Evolutionary conservation across 129 eudicot genomes (phyloP), one percentile per base, ranked within the genome.

Genomic region (Apium graveolens): DNA sequence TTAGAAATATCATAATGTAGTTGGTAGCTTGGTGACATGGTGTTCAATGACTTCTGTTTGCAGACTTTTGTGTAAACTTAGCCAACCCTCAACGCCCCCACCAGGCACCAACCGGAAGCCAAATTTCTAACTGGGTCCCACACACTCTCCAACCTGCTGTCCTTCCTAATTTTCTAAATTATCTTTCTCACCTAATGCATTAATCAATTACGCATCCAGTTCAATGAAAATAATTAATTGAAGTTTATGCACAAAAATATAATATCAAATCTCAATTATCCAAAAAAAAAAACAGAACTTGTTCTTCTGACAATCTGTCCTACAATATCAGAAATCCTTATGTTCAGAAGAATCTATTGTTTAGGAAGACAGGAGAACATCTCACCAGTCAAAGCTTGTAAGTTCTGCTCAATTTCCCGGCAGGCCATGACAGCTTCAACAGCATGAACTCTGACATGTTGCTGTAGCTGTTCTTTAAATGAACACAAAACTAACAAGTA

Each of bases 401-500:
- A 79, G 81, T 81, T 88, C 66, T 93, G 98, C 69, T 93, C 98
- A 78, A 93, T 91, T 79, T 91, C 98, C 57, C 97, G 90, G 90
- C 98, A 91, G 78, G 96, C 97, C 97, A 89, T 88, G 84, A 93
- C 98, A 77, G 98, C 98, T 87, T 93, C 98, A 78, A 93, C 93
- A 73, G 98, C 98, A 86, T 93, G 96, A 78, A 94, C 94, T 82
- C 98, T 88, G 83, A 91, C 97, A 90, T 94, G 98, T 87, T 94
- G 97, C 73, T 94, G 98, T 46, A 94, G 92, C 74, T 91, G 96
- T 73, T 94, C 98, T 86, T 86, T 94, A 63, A 91, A 94, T 24
- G 97, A 91, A 81, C 97, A 91, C 81, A 94, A 82, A 82, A 94
- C 89, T 60, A 91, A 74, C 92, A 94, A 77, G 76, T 94, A 94